phyloP scores from a whole-genome alignment of 129 eudicot species.

The Escallonia herrerae region DNA sequence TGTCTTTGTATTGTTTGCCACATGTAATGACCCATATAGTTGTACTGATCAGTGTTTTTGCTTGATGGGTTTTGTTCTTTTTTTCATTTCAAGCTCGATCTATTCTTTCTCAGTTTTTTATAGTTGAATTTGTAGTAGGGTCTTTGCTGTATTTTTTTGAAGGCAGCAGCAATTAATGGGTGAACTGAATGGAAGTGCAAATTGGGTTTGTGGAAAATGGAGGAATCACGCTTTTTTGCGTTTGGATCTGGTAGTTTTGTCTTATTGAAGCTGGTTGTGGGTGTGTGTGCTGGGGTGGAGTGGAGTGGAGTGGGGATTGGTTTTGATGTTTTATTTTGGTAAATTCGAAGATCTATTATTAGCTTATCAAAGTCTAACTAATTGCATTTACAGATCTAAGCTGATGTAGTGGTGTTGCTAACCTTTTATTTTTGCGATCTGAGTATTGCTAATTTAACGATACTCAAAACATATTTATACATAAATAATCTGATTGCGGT shows the following conservation, averaged over 20 bases:
- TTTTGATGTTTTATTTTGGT: no score
- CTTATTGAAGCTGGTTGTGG: not conserved
- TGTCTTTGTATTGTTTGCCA: not conserved
- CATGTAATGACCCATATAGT: not conserved
- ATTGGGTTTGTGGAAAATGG: not conserved
- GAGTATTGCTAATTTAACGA: not conserved
- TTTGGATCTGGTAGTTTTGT: not conserved
- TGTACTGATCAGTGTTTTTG: not conserved
- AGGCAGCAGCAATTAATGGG: not conserved
- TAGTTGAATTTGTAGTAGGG: not conserved
- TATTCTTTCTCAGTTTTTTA: not conserved
- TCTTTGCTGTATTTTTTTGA: not conserved
- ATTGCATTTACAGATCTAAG: no score
- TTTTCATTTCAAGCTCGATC: not conserved
- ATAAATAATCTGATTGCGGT: not conserved
- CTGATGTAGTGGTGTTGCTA: not conserved
- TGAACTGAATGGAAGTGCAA: not conserved
- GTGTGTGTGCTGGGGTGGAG: not conserved
- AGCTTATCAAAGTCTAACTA: no score
- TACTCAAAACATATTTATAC: not conserved
- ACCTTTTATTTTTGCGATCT: not conserved
- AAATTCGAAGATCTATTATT: no score
- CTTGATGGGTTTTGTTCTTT: not conserved
- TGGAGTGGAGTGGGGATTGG: not conserved
- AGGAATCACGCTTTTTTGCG: not conserved